Evolutionary conservation across 495 filamentous ascomycete genomes (phyloP).

Genomic region (Amniculicola lignicola): DNA sequence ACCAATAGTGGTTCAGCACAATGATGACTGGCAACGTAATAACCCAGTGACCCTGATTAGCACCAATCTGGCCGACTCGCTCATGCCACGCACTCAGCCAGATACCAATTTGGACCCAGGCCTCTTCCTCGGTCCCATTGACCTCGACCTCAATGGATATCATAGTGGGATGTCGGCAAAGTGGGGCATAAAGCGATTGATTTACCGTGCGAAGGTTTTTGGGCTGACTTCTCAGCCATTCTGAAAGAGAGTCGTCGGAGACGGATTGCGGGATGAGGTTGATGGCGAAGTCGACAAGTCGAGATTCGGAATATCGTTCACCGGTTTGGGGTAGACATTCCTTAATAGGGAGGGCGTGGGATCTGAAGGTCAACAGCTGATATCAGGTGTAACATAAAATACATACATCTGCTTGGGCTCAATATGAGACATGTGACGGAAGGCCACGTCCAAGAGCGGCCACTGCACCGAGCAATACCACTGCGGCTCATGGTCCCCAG

Average conservation of each 20-base stretch:
- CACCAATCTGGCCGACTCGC: constrained; percentile 7
- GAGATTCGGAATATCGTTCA: constrained; percentile 10
- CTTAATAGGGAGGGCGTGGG: constrained; percentile 9
- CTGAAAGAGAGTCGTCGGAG: constrained; percentile 16
- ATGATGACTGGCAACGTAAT: constrained; percentile 14
- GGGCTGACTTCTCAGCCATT: constrained; percentile 15
- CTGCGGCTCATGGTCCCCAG: constrained; percentile 19
- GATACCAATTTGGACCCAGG: constrained; percentile 14
- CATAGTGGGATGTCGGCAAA: constrained; percentile 17
- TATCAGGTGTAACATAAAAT: constrained; percentile 1
- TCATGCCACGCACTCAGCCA: constrained; percentile 17
- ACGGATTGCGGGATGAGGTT: constrained; percentile 20
- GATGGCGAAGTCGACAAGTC: constrained; percentile 19
- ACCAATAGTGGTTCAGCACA: constrained; percentile 22
- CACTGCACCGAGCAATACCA: constrained; percentile 25
- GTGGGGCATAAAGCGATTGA: constrained; percentile 20
- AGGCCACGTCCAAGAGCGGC: constrained; percentile 18
- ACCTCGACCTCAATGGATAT: constrained; percentile 18
- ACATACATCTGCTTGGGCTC: too few species aligned
- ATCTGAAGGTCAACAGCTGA: constrained; percentile 12
- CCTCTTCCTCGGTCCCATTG: constrained; percentile 18
- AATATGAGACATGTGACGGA: constrained; percentile 21
- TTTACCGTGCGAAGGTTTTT: constrained; percentile 17
- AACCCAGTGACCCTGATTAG: constrained; percentile 3
- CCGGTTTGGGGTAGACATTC: constrained; percentile 12